phyloP scores from a whole-genome alignment of 2,329 filamentous ascomycete species.

The Cladosporium sp. region DNA sequence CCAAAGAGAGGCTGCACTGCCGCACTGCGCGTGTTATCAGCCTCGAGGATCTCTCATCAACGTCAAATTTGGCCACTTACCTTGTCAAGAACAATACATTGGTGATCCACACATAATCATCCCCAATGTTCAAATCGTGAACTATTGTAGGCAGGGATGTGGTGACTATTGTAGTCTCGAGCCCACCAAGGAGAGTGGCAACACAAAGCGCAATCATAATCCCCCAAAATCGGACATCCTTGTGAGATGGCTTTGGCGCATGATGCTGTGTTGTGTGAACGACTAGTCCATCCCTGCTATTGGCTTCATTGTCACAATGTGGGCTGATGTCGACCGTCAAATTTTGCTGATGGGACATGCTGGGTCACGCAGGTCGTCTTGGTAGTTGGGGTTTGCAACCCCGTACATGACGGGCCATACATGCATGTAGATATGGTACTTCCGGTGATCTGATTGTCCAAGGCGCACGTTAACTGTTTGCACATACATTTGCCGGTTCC shows the following conservation, averaged over 20 bases:
- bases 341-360: too few species aligned
- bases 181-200: neutral
- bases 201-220: neutral
- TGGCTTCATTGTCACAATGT: too few species aligned
- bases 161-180: neutral
- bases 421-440: too few species aligned
- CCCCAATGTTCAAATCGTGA: neutral
- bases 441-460: too few species aligned
- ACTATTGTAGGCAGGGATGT: neutral
- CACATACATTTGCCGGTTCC: too few species aligned
- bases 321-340: too few species aligned
- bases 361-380: too few species aligned
- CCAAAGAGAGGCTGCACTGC: slow-evolving; percentile 14
- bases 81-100: neutral
- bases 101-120: neutral
- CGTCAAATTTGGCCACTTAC: neutral
- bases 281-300: too few species aligned
- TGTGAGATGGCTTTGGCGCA: neutral
- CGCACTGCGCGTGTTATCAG: neutral
- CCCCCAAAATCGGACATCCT: neutral
- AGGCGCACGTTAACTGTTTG: too few species aligned
- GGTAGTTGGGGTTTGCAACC: too few species aligned
- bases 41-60: neutral
- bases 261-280: too few species aligned
- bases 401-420: too few species aligned